Conservation (phyloP, 768 basidiomycete genomes). For the Auricularia auricula-judae region DNA sequence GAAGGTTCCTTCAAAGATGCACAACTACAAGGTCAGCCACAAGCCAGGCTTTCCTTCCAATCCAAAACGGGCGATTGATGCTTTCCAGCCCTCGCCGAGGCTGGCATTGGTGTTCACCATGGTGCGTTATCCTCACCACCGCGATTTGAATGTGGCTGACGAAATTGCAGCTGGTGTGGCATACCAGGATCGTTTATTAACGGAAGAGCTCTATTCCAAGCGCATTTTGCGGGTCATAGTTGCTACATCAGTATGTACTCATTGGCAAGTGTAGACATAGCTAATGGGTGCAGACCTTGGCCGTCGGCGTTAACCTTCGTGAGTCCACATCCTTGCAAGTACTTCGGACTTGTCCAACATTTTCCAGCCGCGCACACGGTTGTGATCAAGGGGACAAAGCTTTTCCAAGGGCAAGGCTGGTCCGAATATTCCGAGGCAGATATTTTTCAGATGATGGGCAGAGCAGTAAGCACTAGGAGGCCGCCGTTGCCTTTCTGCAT, state of each 20-base stretch:
- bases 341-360: not conserved
- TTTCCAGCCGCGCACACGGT: conserved; percentile 79
- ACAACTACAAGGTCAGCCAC: conserved; percentile 41
- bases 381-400: conserved; percentile 82
- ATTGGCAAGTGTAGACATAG: not conserved
- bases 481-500: not conserved
- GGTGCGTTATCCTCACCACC: conserved; percentile 17
- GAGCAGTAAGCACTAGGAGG: conserved; percentile 48
- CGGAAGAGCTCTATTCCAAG: conserved; percentile 63
- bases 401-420: conserved; percentile 57
- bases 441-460: conserved; percentile 92
- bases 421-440: conserved; percentile 88
- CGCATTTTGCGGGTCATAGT: conserved; percentile 58
- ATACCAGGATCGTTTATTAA: conserved; percentile 56
- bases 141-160: not conserved
- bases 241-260: conserved; percentile 63
- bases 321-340: conserved; percentile 16
- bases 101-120: conserved; percentile 85
- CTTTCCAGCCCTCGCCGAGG: conserved; percentile 43
- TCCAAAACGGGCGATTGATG: not conserved
- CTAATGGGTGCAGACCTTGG: conserved; percentile 57
- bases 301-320: conserved; percentile 95
- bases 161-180: conserved; percentile 45
- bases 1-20: conserved; percentile 54
- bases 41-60: not conserved